Conservation (phyloP, 2,329 filamentous ascomycete genomes). For the Penicillium expansum region DNA sequence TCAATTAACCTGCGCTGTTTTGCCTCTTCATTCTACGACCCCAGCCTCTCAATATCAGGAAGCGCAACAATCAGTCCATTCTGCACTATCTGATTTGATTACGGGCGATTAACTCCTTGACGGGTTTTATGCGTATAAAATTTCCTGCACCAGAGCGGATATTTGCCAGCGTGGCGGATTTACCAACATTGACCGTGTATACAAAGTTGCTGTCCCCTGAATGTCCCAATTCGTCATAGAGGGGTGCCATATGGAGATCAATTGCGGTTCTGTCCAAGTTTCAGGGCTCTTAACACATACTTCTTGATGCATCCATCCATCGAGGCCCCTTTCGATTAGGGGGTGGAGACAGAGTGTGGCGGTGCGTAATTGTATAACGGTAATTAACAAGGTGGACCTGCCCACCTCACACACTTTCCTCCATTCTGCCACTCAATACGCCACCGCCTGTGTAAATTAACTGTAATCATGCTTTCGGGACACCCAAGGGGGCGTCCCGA, state of each 20-base stretch:
- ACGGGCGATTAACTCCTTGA: not conserved
- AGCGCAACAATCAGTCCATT: not conserved
- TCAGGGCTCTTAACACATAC: not conserved
- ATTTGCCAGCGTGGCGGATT: slow-evolving; percentile 5
- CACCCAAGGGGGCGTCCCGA: no score
- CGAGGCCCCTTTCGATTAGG: slow-evolving; percentile 21
- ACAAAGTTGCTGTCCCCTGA: not conserved
- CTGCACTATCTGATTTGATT: not conserved
- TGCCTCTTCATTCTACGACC: not conserved
- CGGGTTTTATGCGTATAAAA: slow-evolving; percentile 1
- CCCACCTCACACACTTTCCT: not conserved
- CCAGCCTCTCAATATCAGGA: not conserved
- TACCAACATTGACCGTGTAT: not conserved
- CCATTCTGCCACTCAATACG: slow-evolving; percentile 1
- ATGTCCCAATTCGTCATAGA: not conserved
- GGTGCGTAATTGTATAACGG: slow-evolving; percentile 23
- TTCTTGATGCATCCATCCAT: not conserved
- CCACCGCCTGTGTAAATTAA: slow-evolving; percentile 19
- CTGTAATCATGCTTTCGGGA: slow-evolving; percentile 9
- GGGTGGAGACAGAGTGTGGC: slow-evolving; percentile 22
- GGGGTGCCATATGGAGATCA: not conserved
- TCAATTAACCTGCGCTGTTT: not conserved
- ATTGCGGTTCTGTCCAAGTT: not conserved
- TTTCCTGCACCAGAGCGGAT: slow-evolving; percentile 2
- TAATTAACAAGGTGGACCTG: not conserved